phyloP scores from a whole-genome alignment of 306 rosid genomes.

The Myrica gale region DNA sequence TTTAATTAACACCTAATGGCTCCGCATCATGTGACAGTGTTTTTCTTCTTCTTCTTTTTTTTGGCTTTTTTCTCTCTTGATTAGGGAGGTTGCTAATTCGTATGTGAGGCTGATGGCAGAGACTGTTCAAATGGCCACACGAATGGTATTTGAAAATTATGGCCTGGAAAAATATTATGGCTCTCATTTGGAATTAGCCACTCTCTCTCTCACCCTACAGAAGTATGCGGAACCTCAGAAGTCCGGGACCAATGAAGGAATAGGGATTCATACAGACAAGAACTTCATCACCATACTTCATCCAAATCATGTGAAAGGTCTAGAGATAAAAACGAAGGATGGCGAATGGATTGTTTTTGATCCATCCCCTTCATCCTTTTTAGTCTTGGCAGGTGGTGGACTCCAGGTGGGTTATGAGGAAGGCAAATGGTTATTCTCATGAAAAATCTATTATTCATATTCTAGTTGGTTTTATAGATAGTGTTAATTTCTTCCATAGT shows the following conservation, averaged over 20 bases:
- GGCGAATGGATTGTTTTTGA: constrained; percentile 26
- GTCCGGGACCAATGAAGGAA: not conserved
- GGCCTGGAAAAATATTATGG: not conserved
- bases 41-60: not conserved
- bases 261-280: constrained; percentile 13
- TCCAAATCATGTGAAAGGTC: constrained; percentile 20
- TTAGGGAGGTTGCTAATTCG: constrained; percentile 9
- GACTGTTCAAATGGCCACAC: constrained; percentile 18
- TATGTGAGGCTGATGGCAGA: constrained; percentile 3
- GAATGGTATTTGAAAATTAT: constrained; percentile 26
- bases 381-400: constrained; percentile 13
- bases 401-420: constrained; percentile 7
- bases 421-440: too few relatives aligned
- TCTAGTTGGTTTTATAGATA: too few relatives aligned
- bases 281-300: constrained; percentile 19
- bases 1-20: not conserved
- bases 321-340: constrained; percentile 16
- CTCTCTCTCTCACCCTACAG: constrained; percentile 1
- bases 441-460: too few relatives aligned
- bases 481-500: too few relatives aligned
- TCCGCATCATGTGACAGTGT: not conserved
- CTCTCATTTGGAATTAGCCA: constrained; percentile 11
- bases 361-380: constrained; percentile 14
- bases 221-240: not conserved
- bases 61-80: not conserved